phyloP scores from a whole-genome alignment of 2,329 filamentous ascomycete species.

The Verticillium isaacii region DNA sequence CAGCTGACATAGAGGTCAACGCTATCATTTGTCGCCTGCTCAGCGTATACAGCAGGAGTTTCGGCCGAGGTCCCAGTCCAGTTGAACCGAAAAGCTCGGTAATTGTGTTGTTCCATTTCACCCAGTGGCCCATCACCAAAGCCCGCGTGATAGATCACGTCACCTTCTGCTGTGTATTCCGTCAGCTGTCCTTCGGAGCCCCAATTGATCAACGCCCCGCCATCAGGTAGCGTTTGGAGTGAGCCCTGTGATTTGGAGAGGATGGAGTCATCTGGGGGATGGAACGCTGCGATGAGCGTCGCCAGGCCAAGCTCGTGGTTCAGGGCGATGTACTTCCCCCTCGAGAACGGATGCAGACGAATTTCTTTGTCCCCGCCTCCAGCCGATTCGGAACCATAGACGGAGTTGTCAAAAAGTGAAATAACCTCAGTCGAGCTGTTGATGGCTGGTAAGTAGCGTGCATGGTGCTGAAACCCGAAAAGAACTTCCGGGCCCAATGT shows the following conservation, averaged over 20 bases:
- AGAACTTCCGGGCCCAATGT: conserved; percentile 24
- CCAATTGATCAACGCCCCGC: conserved; percentile 53
- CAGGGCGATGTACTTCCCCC: conserved; percentile 9
- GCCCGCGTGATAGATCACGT: conserved; percentile 48
- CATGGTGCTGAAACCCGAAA: conserved; percentile 49
- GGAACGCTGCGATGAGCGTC: conserved; percentile 5
- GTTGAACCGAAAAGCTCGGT: conserved; percentile 47
- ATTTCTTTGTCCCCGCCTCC: conserved; percentile 10
- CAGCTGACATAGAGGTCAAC: conserved; percentile 23
- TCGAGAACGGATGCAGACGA: conserved; percentile 4
- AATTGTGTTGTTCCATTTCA: conserved; percentile 39
- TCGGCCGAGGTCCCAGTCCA: conserved; percentile 46
- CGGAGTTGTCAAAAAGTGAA: conserved; percentile 50
- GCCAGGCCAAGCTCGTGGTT: conserved; percentile 9
- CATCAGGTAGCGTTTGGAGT: conserved; percentile 48
- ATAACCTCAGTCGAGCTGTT: conserved; percentile 37
- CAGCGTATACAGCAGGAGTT: conserved; percentile 17
- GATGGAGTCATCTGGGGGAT: conserved; percentile 6
- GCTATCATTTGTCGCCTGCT: conserved; percentile 6
- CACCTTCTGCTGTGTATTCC: conserved; percentile 41
- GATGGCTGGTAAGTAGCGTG: conserved; percentile 31
- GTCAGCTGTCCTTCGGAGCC: conserved; percentile 44
- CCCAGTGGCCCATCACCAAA: conserved; percentile 31
- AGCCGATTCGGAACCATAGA: conserved; percentile 20
- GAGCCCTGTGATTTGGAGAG: conserved; percentile 27